Evolutionary conservation across 805 yeast species (phyloP), one percentile per base, ranked within the genome.

Genomic region (Barnettozyma wickerhamii): DNA sequence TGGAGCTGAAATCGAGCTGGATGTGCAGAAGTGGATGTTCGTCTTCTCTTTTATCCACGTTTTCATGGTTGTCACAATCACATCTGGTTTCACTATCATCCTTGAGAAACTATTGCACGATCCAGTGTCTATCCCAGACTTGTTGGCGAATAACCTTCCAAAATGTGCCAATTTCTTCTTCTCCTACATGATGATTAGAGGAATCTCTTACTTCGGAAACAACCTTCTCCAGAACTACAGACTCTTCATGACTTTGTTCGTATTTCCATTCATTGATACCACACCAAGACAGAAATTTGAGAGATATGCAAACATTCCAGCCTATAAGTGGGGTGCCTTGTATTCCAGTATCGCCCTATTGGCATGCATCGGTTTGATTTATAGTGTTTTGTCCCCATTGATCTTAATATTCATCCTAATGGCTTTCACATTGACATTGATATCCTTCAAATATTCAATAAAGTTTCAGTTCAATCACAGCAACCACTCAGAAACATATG

Each of bases 81-180:
- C 95, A 51, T 81, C 93, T 0, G 90, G 95, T 20, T 60, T 85
- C 4, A 74, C 83, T 2, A 78, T 75, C 7, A 69, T 86, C 0
- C 59, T 83, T 33, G 78, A 79, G 46, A 79, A 75, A 41, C 62
- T 83, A 5, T 60, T 85, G 6, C 77, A 75, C 44, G 81, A 75
- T 49, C 96, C 96, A 1, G 76, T 80, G 0, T 76, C 86, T 0
- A 74, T 85, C 10, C 88, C 93, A 1, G 68, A 77, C 6, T 60
- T 86, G 40, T 66, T 88, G 19, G 95, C 95, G 0, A 71, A 74
- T 12, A 85, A 88, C 51, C 68, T 90, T 27, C 96, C 96, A 0
- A 84, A 84, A 54, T 84, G 95, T 19, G 82, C 96, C 1, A 85
- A 81, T 33, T 89, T 90, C 55, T 90, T 89, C 63, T 81, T 81